These are phyloP conservation scores for Fusarium hostae DNA, from an alignment of 2,329 filamentous ascomycete genomes.

Conservation along the genomic window DNA sequence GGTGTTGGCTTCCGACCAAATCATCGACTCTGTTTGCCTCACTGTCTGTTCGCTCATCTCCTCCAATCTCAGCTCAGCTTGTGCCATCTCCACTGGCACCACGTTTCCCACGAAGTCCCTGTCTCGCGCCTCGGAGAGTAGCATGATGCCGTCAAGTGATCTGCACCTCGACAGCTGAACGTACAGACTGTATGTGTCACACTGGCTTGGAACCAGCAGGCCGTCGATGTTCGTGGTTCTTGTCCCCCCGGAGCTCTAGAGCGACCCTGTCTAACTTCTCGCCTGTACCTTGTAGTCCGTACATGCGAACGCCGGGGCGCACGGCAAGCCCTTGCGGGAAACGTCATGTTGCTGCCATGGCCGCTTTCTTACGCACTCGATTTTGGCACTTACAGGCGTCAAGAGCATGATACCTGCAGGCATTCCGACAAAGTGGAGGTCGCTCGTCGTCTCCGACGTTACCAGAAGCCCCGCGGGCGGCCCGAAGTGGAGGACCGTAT, in stretches of 20 bases:
- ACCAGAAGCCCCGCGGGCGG: not conserved
- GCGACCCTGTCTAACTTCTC: not conserved
- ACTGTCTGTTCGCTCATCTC: not conserved
- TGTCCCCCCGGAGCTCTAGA: not conserved
- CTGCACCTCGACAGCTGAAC: not conserved
- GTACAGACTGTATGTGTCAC: not conserved
- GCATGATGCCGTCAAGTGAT: not conserved
- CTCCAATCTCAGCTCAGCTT: not conserved
- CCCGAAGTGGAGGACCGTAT: not conserved
- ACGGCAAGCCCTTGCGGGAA: not conserved
- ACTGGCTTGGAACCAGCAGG: not conserved
- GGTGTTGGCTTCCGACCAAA: not conserved
- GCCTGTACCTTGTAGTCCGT: not conserved
- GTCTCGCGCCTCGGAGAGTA: not conserved
- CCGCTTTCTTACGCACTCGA: not conserved
- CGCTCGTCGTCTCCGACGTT: not conserved
- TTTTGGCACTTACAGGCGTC: not conserved
- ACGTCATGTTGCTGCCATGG: not conserved
- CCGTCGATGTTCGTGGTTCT: not conserved
- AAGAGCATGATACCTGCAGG: not conserved
- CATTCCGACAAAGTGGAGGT: not conserved
- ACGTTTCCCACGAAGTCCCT: not conserved
- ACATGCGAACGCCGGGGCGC: not conserved
- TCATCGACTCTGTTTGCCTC: not conserved
- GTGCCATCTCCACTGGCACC: not conserved